Evolutionary conservation across 441 rosid genomes (phyloP).

Genomic region (Gossypium davidsonii): DNA sequence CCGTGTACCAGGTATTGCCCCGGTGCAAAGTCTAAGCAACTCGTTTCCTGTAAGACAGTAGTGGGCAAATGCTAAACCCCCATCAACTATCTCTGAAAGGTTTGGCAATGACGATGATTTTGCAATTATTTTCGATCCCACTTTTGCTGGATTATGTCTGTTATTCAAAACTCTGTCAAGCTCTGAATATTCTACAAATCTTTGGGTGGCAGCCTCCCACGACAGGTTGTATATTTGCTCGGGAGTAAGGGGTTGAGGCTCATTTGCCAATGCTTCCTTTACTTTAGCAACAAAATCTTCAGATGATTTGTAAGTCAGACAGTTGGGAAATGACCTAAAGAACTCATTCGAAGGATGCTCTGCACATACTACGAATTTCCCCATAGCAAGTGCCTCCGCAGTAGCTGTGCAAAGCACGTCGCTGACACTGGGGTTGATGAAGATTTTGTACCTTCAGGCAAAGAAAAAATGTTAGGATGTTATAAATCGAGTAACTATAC

Average conservation of each 20-base stretch:
- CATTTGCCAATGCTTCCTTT: slow-evolving; percentile 76
- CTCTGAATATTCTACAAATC: slow-evolving; percentile 79
- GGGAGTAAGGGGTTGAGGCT: slow-evolving; percentile 74
- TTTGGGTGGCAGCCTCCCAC: slow-evolving; percentile 95
- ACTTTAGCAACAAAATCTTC: slow-evolving; percentile 80
- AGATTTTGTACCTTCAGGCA: slow-evolving; percentile 86
- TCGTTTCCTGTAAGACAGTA: slow-evolving; percentile 81
- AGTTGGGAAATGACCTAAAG: slow-evolving; percentile 90
- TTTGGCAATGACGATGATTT: slow-evolving; percentile 59
- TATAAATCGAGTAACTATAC: not conserved
- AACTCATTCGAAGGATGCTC: slow-evolving; percentile 97
- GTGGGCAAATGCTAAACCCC: slow-evolving; percentile 86
- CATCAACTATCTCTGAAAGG: slow-evolving; percentile 56
- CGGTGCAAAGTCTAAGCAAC: slow-evolving; percentile 70
- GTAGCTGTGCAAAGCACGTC: slow-evolving; percentile 98
- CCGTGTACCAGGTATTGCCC: slow-evolving; percentile 75
- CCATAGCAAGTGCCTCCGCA: slow-evolving; percentile 99
- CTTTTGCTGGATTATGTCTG: slow-evolving; percentile 15
- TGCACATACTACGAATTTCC: slow-evolving; percentile 89
- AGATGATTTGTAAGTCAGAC: slow-evolving; percentile 78
- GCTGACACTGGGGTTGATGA: slow-evolving; percentile 91
- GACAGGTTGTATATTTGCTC: slow-evolving; percentile 79
- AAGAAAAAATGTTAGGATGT: not conserved
- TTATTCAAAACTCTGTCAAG: slow-evolving; percentile 50
- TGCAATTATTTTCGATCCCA: slow-evolving; percentile 20